Base-by-base conservation (phyloP, 495 filamentous ascomycete genomes). In the Penicillium antarcticum region DNA sequence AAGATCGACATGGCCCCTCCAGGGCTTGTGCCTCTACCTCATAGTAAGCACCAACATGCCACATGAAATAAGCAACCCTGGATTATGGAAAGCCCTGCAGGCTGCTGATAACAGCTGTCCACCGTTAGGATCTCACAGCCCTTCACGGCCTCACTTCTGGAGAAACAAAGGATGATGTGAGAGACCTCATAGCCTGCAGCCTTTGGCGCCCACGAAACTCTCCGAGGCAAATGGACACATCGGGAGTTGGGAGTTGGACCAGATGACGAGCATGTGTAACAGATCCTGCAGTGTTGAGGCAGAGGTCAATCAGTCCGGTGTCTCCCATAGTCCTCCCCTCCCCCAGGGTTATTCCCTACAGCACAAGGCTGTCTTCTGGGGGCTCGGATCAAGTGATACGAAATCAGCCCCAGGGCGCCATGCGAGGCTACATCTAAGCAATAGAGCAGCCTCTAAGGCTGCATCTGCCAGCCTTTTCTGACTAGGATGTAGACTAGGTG, bases 221-320 rank as follows among this genome's bases (percentile, higher is more conserved):
- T 26, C 17, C 4, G 8, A 16, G 2, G 8, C 24, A 31, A 16
- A 16, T 11, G 41, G 21, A 42, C 11, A 42, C 24, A 14, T 14
- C 41, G 18, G 29, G 16, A 34, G 42, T 18, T 19, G 18, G 29
- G 16, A 34, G 42, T 18, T 19, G 23, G 23, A 47, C 33, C 45
- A n/a, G 14, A 39, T 48, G 23, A 41, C 40, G 37, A 49, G 47
- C 12, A 49, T 49, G 47, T 49, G 47, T 49, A 42, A 49, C 47
- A 42, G 12, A 3, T 23, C 29, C n/a, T 39, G 37, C 37, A 39
- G 29, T 24, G 38, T 17, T 42, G 37, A 31, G 14, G 46, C 8
- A 40, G 13, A 49, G 10, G 18, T 18, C 5, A 23, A 49, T 49
- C 37, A 14, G 26, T 33, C 47, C 41, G 38, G 47, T 24, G 26